phyloP scores from a whole-genome alignment of 345 rosid species.

The Schrenkiella parvula region DNA sequence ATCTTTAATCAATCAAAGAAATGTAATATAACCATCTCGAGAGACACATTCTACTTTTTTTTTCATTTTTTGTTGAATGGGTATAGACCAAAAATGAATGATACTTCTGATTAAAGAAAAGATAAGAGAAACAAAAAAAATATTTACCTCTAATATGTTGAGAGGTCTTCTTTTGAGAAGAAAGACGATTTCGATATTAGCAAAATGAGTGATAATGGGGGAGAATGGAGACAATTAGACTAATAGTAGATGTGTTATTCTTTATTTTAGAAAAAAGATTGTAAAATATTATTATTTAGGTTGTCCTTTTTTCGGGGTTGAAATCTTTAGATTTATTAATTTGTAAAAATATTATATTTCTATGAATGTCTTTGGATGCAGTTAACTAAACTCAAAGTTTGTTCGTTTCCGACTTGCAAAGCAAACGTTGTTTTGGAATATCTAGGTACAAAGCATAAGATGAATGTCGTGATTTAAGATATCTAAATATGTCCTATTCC shows the following conservation, averaged over 20 bases:
- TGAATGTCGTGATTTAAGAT: constrained; percentile 11
- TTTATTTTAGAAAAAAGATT: not conserved
- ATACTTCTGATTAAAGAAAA: not conserved
- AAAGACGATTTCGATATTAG: constrained; percentile 6
- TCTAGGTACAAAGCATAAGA: constrained; percentile 11
- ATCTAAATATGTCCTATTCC: not conserved
- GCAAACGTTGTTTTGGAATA: constrained; percentile 26
- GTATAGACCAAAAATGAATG: not conserved
- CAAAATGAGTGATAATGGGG: constrained; percentile 2
- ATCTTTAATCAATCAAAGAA: not conserved
- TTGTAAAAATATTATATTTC: not conserved
- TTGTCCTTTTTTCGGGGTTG: constrained; percentile 12
- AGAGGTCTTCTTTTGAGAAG: constrained; percentile 19
- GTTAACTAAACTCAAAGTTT: constrained; percentile 5
- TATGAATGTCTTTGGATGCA: not conserved
- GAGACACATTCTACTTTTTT: not conserved
- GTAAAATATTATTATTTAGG: not conserved
- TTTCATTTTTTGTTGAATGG: not conserved
- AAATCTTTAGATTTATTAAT: constrained; percentile 7
- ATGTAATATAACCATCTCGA: not conserved
- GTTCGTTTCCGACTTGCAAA: constrained; percentile 34
- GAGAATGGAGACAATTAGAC: not conserved
- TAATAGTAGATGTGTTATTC: not conserved
- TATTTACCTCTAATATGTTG: constrained; percentile 9
- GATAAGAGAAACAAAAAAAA: not conserved